Evolutionary conservation across 805 yeast genomes (phyloP).

Genomic region (Schizosaccharomyces japonicus): DNA sequence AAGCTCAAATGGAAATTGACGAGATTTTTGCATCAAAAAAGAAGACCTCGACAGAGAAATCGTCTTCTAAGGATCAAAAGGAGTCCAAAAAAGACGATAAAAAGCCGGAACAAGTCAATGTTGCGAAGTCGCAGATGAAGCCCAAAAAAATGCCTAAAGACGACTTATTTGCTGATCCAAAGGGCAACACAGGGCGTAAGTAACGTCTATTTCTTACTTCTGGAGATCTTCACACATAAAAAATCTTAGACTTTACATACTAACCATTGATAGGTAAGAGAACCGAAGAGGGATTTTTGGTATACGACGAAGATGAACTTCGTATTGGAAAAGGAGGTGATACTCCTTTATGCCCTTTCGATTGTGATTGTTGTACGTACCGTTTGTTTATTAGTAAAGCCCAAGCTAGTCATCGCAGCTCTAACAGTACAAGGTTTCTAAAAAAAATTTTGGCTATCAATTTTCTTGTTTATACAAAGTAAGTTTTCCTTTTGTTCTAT

Average conservation of each 20-base stretch:
- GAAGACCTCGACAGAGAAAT: not conserved
- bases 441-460: not conserved
- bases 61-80: not conserved
- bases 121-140: not conserved
- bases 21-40: not conserved
- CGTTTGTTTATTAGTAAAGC: not conserved
- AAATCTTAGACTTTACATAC: not conserved
- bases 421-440: not conserved
- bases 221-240: not conserved
- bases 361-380: slow-evolving; percentile 2
- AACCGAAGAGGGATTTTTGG: slow-evolving; percentile 3
- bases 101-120: not conserved
- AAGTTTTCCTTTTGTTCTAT: too few species aligned
- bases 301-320: slow-evolving; percentile 1
- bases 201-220: slow-evolving; percentile 10
- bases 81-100: not conserved
- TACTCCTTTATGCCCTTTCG: slow-evolving; percentile 3
- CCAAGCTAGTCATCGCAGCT: not conserved
- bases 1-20: slow-evolving; percentile 3
- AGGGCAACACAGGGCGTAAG: slow-evolving; percentile 4
- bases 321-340: not conserved
- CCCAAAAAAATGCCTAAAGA: not conserved
- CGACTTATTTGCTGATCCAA: slow-evolving; percentile 4
- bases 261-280: not conserved
- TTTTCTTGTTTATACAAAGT: too few species aligned